Evolutionary conservation across 495 filamentous ascomycete species (phyloP).

Genomic region (Lasiosphaeria ovina): DNA sequence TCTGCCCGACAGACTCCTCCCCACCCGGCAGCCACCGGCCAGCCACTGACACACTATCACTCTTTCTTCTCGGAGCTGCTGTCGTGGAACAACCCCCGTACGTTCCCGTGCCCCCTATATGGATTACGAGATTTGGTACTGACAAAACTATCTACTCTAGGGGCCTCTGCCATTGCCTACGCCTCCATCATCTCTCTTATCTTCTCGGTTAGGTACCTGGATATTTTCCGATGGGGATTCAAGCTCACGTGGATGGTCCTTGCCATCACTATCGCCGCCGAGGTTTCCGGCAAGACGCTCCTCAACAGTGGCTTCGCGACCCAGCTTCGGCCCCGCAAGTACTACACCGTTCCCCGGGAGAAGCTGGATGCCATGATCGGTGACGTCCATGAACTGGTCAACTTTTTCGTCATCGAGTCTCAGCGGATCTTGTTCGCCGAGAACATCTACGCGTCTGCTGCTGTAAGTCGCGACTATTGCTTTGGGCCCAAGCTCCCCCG

Average conservation of each 20-base stretch:
- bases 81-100: conserved; percentile 57
- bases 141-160: conserved; percentile 41
- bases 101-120: conserved; percentile 11
- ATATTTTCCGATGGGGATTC: conserved; percentile 82
- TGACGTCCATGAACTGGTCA: conserved; percentile 86
- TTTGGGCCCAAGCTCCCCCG: conserved; percentile 9
- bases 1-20: conserved; percentile 65
- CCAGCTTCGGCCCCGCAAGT: conserved; percentile 84
- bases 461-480: conserved; percentile 56
- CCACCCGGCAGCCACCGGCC: conserved; percentile 72
- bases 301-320: conserved; percentile 77
- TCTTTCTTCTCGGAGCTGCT: conserved; percentile 91
- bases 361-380: conserved; percentile 76
- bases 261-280: conserved; percentile 68
- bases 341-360: conserved; percentile 87
- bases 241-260: conserved; percentile 71
- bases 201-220: conserved; percentile 85
- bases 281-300: conserved; percentile 72
- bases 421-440: conserved; percentile 94
- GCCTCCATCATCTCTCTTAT: conserved; percentile 72
- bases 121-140: background rate
- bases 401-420: conserved; percentile 96
- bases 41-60: conserved; percentile 92
- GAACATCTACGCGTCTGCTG: conserved; percentile 77
- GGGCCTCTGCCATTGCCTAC: conserved; percentile 86